Conservation (phyloP, 1,284 basidiomycete species). For the Naganishia cerealis region DNA sequence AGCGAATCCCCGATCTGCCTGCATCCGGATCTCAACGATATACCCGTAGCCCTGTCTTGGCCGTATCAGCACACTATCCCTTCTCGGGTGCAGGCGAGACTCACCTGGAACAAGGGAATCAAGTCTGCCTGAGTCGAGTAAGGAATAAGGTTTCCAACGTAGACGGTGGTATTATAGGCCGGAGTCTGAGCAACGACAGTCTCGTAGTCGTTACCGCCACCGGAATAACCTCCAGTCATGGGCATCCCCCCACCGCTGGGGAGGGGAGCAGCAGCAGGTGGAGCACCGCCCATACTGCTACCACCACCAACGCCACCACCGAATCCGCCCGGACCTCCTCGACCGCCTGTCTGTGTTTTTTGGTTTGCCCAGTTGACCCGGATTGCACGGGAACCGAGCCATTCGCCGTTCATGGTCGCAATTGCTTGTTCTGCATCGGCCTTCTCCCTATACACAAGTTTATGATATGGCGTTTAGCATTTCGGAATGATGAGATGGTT, state of each 20-base stretch:
- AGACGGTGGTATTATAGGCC: slow-evolving; percentile 89
- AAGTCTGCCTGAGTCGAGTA: slow-evolving; percentile 93
- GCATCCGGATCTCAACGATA: slow-evolving; percentile 96
- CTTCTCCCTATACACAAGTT: slow-evolving; percentile 84
- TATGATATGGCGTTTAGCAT: slow-evolving; percentile 59
- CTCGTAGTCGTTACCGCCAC: slow-evolving; percentile 84
- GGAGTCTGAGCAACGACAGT: slow-evolving; percentile 83
- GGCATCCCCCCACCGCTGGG: slow-evolving; percentile 14
- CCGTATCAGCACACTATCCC: not conserved
- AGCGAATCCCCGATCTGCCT: slow-evolving; percentile 94
- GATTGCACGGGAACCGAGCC: slow-evolving; percentile 94
- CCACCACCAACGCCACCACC: slow-evolving; percentile 39
- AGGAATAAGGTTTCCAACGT: slow-evolving; percentile 95
- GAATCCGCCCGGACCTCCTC: slow-evolving; percentile 55
- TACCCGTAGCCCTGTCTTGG: slow-evolving; percentile 81
- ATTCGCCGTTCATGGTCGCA: slow-evolving; percentile 98
- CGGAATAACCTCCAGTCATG: slow-evolving; percentile 60
- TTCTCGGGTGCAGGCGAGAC: not conserved
- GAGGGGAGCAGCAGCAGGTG: not conserved
- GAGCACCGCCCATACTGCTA: slow-evolving; percentile 22
- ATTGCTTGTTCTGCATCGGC: slow-evolving; percentile 97
- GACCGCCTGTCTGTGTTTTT: slow-evolving; percentile 73
- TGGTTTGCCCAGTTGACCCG: slow-evolving; percentile 99
- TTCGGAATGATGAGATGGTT: no score
- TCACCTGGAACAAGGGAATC: slow-evolving; percentile 76